Evolutionary conservation across 2,329 filamentous ascomycete species (phyloP).

Genomic region (Xylariaceae sp.): DNA sequence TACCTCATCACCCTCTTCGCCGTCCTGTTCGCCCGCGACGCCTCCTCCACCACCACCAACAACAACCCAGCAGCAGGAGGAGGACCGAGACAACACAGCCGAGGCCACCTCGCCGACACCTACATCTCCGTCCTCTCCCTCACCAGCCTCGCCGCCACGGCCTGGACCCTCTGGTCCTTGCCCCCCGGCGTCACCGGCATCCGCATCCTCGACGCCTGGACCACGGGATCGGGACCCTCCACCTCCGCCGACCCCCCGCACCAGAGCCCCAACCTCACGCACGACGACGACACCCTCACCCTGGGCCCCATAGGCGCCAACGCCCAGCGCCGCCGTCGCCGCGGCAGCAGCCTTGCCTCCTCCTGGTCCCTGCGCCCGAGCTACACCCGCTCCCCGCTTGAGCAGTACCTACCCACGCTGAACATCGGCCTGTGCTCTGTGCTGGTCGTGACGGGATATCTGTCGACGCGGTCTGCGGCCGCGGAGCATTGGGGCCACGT

Average conservation of each 20-base stretch:
- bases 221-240: not conserved
- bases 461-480: conserved; percentile 22
- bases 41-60: not conserved
- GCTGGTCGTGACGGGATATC: conserved; percentile 42
- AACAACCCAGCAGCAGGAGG: not conserved
- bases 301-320: conserved; percentile 6
- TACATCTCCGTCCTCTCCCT: conserved; percentile 53
- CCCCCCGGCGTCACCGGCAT: conserved; percentile 54
- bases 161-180: conserved; percentile 55
- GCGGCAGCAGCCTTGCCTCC: not conserved
- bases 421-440: conserved; percentile 55
- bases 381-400: conserved; percentile 41
- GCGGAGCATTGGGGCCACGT: conserved; percentile 26
- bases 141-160: conserved; percentile 59
- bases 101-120: conserved; percentile 20
- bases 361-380: conserved; percentile 11
- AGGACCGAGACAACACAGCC: not conserved
- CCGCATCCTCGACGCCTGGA: conserved; percentile 38
- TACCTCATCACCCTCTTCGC: conserved; percentile 45
- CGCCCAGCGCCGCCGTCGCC: conserved; percentile 12
- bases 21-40: conserved; percentile 16
- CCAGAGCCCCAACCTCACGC: not conserved
- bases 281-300: not conserved
- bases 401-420: conserved; percentile 54
- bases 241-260: not conserved